A percentile compares a stretch with the other conserved stretches of the same genome.
Conservation (phyloP, 352 stramenopile genomes). For the Pythium dissotocum region DNA sequence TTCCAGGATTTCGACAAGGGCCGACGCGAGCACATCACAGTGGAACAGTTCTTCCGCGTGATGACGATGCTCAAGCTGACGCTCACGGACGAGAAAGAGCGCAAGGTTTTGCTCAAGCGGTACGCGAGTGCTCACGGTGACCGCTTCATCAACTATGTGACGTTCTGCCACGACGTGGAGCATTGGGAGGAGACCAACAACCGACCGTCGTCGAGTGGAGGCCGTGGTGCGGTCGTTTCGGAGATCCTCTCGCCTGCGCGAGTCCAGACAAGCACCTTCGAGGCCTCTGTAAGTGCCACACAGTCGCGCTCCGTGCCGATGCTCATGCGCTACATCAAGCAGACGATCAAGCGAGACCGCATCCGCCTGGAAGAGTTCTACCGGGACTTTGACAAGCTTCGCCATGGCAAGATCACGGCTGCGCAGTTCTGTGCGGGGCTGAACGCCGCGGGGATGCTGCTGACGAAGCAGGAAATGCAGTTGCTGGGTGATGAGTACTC, state of each 20-base stretch:
- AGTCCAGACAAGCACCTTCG: slow-evolving; percentile 40
- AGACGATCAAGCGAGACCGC: slow-evolving; percentile 76
- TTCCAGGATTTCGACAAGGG: slow-evolving; percentile 87
- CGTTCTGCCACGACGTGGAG: slow-evolving; percentile 81
- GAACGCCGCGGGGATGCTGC: slow-evolving; percentile 48
- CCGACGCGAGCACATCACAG: slow-evolving; percentile 71
- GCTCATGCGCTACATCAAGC: slow-evolving; percentile 80
- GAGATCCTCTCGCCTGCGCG: slow-evolving; percentile 63
- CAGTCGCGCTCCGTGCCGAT: slow-evolving; percentile 60
- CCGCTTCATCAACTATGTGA: slow-evolving; percentile 83
- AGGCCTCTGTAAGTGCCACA: slow-evolving; percentile 31
- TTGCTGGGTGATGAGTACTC: slow-evolving; percentile 61
- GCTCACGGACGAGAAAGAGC: slow-evolving; percentile 48
- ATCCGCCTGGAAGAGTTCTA: slow-evolving; percentile 85
- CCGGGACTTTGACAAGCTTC: slow-evolving; percentile 82
- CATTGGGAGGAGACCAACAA: slow-evolving; percentile 48
- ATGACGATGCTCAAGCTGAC: slow-evolving; percentile 80
- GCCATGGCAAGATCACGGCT: slow-evolving; percentile 71
- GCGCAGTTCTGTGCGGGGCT: slow-evolving; percentile 69
- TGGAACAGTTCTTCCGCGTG: slow-evolving; percentile 82
- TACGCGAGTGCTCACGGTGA: slow-evolving; percentile 75
- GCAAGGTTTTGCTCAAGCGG: slow-evolving; percentile 57
- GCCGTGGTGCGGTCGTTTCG: slow-evolving; percentile 32
- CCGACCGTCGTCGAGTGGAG: slow-evolving; percentile 44
- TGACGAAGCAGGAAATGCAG: slow-evolving; percentile 60